phyloP scores from a whole-genome alignment of 306 rosid genomes.

The Casuarina cunninghamiana region DNA sequence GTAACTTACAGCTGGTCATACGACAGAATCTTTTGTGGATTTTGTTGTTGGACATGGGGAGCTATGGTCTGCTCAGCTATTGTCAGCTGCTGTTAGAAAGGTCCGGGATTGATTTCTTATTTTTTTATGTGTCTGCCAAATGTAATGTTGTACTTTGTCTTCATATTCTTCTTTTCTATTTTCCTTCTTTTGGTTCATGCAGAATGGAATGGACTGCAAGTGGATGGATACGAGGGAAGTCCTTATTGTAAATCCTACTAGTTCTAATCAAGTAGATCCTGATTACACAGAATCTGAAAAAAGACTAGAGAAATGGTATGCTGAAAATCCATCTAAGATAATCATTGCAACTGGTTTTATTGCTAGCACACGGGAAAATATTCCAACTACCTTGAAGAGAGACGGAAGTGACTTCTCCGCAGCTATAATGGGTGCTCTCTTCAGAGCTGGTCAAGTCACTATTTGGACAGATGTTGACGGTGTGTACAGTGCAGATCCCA shows the following conservation, averaged over 20 bases:
- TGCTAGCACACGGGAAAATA: constrained; percentile 86
- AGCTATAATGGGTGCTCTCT: constrained; percentile 90
- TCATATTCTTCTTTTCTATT: too few species aligned
- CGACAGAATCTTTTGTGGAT: constrained; percentile 91
- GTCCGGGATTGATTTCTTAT: constrained; percentile 37
- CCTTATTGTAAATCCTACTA: constrained; percentile 79
- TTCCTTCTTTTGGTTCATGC: constrained; percentile 27
- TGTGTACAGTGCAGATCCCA: constrained; percentile 95
- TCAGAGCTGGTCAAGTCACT: constrained; percentile 77
- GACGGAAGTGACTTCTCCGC: constrained; percentile 99
- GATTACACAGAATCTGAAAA: constrained; percentile 62
- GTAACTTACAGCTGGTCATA: constrained; percentile 92
- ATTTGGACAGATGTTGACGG: constrained; percentile 99
- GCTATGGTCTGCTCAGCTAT: constrained; percentile 92
- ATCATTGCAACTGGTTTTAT: constrained; percentile 95
- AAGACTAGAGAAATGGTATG: constrained; percentile 80
- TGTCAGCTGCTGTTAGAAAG: constrained; percentile 76
- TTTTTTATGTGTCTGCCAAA: constrained; percentile 12
- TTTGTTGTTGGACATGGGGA: constrained; percentile 99
- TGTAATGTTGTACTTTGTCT: constrained; percentile 8
- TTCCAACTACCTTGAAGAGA: constrained; percentile 96
- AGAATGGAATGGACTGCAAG: constrained; percentile 79
- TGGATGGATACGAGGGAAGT: constrained; percentile 99
- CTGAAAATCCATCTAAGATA: constrained; percentile 62
- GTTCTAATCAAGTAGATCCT: constrained; percentile 97